A percentile compares a stretch with the other conserved stretches of the same genome.
These are phyloP conservation scores for Penicillium hordei DNA, from an alignment of 2,329 filamentous ascomycete genomes.

Conservation along the genomic window DNA sequence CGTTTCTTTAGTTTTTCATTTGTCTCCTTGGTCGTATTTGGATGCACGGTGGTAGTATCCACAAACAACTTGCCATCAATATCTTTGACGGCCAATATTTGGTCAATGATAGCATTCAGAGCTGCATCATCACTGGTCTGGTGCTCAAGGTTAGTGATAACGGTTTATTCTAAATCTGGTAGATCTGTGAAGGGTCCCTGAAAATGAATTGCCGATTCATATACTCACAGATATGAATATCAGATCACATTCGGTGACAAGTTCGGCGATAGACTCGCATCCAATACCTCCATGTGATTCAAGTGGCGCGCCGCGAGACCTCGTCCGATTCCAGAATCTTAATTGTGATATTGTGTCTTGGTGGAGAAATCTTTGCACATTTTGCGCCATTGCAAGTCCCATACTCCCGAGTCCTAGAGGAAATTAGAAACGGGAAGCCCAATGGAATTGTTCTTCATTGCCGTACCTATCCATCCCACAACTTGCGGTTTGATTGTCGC, in stretches of 20 bases:
- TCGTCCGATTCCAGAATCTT: constrained; percentile 14
- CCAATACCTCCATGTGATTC: constrained; percentile 1
- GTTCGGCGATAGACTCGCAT: constrained; percentile 6
- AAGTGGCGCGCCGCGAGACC: constrained; percentile 8
- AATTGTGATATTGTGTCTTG: not conserved
- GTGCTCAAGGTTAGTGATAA: not conserved
- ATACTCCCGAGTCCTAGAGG: constrained; percentile 13
- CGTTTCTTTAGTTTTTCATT: not conserved
- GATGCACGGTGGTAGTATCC: constrained; percentile 17
- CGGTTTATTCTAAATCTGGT: not conserved
- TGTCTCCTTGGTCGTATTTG: constrained; percentile 9
- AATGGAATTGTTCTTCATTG: not conserved
- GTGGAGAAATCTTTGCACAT: constrained; percentile 9
- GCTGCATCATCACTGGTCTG: constrained; percentile 6
- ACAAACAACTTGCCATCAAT: constrained; percentile 9
- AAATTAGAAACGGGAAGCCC: not conserved
- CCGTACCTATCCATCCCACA: constrained; percentile 13
- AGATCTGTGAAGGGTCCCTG: not conserved
- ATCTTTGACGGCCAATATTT: constrained; percentile 3
- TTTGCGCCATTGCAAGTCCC: constrained; percentile 16
- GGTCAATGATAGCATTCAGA: constrained; percentile 1
- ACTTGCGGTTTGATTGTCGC: not conserved
- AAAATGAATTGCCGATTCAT: not conserved
- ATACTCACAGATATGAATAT: constrained; percentile 16
- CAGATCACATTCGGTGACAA: constrained; percentile 11